A percentile compares a stretch with the other conserved stretches of the same genome.
These are phyloP conservation scores for Phoma sp. DNA, from an alignment of 2,329 filamentous ascomycete genomes.

Conservation along the genomic window DNA sequence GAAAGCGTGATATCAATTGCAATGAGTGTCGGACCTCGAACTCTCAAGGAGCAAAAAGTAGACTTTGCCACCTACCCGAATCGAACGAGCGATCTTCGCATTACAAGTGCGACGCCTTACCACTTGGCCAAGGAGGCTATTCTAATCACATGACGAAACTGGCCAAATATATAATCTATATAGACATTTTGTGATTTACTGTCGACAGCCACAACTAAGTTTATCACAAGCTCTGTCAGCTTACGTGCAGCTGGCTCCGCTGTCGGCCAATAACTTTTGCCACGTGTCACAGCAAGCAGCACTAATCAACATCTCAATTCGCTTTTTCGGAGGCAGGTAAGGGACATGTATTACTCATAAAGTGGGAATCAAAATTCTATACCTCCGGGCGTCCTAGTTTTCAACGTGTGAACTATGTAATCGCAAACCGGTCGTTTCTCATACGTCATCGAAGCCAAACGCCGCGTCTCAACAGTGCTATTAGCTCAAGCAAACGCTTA, in stretches of 20 bases:
- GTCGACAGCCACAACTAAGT: no score
- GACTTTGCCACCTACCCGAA: constrained; percentile 20
- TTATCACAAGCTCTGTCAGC: no score
- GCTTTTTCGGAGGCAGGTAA: neutral
- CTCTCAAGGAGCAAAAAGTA: neutral
- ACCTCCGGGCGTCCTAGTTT: constrained; percentile 22
- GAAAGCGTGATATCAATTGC: no score
- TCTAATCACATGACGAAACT: constrained; percentile 4
- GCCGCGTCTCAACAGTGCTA: neutral
- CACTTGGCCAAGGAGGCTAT: constrained; percentile 22
- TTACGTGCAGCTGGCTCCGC: no score
- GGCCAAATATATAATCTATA: neutral
- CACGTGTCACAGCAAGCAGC: no score
- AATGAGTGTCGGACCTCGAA: no score
- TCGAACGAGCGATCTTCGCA: constrained; percentile 25
- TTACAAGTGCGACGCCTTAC: constrained; percentile 25
- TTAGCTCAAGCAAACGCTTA: constrained; percentile 57
- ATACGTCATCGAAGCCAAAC: constrained; percentile 15
- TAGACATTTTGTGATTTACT: no score
- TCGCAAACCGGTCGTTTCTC: constrained; percentile 25
- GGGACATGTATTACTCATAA: neutral
- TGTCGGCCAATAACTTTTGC: neutral
- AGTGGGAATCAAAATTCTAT: constrained; percentile 34
- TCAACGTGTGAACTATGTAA: constrained; percentile 23
- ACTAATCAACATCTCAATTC: neutral